Evolutionary conservation across 352 stramenopile genomes (phyloP), one percentile per base, ranked within the genome.

Genomic region (Pythium periplocum): DNA sequence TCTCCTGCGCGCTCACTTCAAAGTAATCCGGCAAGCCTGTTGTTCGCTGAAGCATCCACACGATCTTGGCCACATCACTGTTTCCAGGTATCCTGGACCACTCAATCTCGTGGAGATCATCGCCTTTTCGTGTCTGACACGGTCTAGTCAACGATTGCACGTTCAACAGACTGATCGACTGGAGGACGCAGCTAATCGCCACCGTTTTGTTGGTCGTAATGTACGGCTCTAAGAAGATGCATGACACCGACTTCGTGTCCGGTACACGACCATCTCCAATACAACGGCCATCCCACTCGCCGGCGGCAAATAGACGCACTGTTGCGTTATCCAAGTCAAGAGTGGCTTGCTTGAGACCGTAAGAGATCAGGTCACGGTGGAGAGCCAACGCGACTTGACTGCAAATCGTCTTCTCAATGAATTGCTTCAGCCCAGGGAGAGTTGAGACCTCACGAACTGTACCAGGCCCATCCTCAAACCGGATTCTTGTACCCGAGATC

Each of bases 201-300:
- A 92, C 57, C 33, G 65, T 77, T 26, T 66, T 66, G 37, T 87
- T 64, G 2, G 47, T 44, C 12, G 69, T 68, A 45, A 95, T 74
- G 56, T 78, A 85, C 8, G 84, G 82, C 68, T 92, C 80, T 8
- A 95, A 72, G 54, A 83, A 88, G 55, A 89, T 83, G 9, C 68
- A 87, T 9, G 75, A 69, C 30, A 83, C 75, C 0, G 70, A 64
- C 17, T 82, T 78, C 8, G 82, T 73, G 58, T 93, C 84, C 10
- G 84, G 80, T 8, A 95, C 82, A 45, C 83, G 82, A 17, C 84
- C 84, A 64, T 95, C 84, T n/a, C 84, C 84, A 51, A 95, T 82
- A 59, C 73, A 93, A 42, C 69, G 89, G 41, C 84, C 84, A 43
- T 93, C 70, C 84, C 84, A 95, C 40, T 90, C 82, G 12, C 77